phyloP scores from a whole-genome alignment of 805 yeast species.

The Candida piceae region DNA sequence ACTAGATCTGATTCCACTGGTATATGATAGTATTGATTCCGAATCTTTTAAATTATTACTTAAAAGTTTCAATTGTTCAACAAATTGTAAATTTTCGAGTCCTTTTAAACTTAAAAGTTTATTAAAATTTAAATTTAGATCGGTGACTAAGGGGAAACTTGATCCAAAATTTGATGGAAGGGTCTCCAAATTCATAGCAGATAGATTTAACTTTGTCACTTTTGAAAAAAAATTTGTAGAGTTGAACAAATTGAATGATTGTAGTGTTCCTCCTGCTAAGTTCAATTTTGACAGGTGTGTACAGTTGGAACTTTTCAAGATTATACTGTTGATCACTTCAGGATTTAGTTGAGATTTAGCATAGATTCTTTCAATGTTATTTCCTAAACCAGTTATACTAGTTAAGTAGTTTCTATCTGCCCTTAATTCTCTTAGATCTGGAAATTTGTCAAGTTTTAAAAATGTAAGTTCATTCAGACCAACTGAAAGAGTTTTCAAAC shows the following conservation, averaged over 20 bases:
- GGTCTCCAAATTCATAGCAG: constrained; percentile 39
- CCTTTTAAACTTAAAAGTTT: constrained; percentile 32
- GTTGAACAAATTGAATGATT: constrained; percentile 1
- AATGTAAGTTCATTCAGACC: constrained; percentile 33
- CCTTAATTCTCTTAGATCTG: constrained; percentile 38
- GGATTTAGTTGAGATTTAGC: constrained; percentile 32
- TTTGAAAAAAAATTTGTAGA: constrained; percentile 22
- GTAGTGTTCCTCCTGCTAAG: constrained; percentile 26
- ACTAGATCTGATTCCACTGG: constrained; percentile 26
- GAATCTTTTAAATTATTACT: constrained; percentile 40
- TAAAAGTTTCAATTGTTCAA: constrained; percentile 38
- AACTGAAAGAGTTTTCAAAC: constrained; percentile 34
- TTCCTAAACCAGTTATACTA: constrained; percentile 26
- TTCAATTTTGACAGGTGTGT: constrained; percentile 32
- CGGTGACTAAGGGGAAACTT: constrained; percentile 42
- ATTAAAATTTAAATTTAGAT: constrained; percentile 48
- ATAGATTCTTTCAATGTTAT: constrained; percentile 38
- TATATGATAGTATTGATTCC: constrained; percentile 29
- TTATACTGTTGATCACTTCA: constrained; percentile 19
- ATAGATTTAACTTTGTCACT: constrained; percentile 36
- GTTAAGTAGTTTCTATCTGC: constrained; percentile 37
- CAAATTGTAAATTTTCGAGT: constrained; percentile 30
- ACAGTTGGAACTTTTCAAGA: constrained; percentile 11
- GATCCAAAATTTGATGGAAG: constrained; percentile 35
- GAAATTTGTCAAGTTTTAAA: constrained; percentile 32